Percentiles rank a stretch among this genome's conserved stretches.
phyloP scores from a whole-genome alignment of 1,284 basidiomycete species.

The Ganoderma resinaceum region DNA sequence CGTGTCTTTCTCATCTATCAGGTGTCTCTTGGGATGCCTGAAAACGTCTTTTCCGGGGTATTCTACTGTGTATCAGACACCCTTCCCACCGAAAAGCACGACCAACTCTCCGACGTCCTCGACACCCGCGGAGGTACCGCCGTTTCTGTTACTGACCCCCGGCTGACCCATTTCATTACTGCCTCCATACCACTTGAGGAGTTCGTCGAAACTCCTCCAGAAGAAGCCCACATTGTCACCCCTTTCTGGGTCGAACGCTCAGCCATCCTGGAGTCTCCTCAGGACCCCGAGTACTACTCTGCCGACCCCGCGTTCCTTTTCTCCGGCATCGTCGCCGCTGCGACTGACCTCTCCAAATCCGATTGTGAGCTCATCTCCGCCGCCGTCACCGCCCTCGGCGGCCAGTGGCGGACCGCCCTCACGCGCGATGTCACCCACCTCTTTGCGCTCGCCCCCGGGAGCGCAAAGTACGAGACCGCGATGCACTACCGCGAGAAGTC shows the following conservation, averaged over 20 bases:
- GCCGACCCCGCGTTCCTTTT: conserved; percentile 81
- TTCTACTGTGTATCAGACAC: conserved; percentile 37
- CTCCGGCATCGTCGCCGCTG: conserved; percentile 79
- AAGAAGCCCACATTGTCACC: conserved; percentile 34
- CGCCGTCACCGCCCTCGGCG: conserved; percentile 80
- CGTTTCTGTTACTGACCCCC: conserved; percentile 26
- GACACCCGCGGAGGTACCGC: conserved; percentile 32
- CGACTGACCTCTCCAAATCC: conserved; percentile 64
- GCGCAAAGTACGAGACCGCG: conserved; percentile 68
- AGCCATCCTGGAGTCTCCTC: conserved; percentile 60
- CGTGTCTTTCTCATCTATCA: background rate
- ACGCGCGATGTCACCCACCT: conserved; percentile 89
- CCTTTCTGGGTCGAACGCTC: conserved; percentile 73
- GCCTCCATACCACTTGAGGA: conserved; percentile 33
- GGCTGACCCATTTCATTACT: conserved; percentile 40
- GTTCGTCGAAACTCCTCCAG: conserved; percentile 34
- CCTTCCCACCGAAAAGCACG: conserved; percentile 25
- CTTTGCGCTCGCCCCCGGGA: conserved; percentile 62
- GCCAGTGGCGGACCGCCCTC: conserved; percentile 78
- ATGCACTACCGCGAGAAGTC: conserved; percentile 62
- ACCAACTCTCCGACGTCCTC: conserved; percentile 33
- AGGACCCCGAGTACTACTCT: conserved; percentile 71
- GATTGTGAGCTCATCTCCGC: conserved; percentile 80
- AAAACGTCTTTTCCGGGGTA: conserved; percentile 31
- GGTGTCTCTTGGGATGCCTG: conserved; percentile 13